Base-by-base conservation (phyloP, 192 early-diverging fungal genomes). In the Coemansia sp. region DNA sequence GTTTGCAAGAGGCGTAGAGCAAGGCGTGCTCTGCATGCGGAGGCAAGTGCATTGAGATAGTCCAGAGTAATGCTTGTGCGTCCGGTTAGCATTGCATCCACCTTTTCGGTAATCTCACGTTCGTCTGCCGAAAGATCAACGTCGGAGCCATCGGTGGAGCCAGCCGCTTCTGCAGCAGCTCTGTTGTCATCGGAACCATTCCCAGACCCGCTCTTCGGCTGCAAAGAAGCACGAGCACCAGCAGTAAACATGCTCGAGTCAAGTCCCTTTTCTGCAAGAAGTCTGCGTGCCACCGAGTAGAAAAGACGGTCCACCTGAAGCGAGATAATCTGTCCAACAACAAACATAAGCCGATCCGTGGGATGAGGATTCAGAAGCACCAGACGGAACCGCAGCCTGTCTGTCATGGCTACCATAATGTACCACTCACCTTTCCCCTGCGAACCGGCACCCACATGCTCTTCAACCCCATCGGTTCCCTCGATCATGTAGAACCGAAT, bases 401-500 rank as follows among this genome's bases (percentile, higher is more conserved):
- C 76, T 5, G 76, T 72, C 81, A 83, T 83, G 10, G 72, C 75
- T 0, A 74, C 81, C 81, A 83, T 83, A 21, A 83, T 56, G 26
- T 78, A 75, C 81, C 81, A 83, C 63, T 74, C 75, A 45, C 72
- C 76, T 41, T 58, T 64, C 18, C 57, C 59, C 0, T 59, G 39
- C 3, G 54, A 39, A 18, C 43, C 42, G 63, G 49, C 54, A 10
- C 16, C 74, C 45, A 67, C 45, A 54, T 78, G 71, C 64, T 72
- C 76, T 23, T 72, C 71, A 12, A 68, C 71, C 62, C 79, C 79
- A 41, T 82, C 79, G 10, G 74, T 76, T 60, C 79, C 79, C 54
- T 82, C 79, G 41, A 82, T 66, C 71, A 73, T 72, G 53, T 82
- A 82, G 66, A 81, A 81, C 18, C 79, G 74, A 41, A 81, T 69